Conservation (phyloP, 257 asterid species). For the Catharanthus roseus region DNA sequence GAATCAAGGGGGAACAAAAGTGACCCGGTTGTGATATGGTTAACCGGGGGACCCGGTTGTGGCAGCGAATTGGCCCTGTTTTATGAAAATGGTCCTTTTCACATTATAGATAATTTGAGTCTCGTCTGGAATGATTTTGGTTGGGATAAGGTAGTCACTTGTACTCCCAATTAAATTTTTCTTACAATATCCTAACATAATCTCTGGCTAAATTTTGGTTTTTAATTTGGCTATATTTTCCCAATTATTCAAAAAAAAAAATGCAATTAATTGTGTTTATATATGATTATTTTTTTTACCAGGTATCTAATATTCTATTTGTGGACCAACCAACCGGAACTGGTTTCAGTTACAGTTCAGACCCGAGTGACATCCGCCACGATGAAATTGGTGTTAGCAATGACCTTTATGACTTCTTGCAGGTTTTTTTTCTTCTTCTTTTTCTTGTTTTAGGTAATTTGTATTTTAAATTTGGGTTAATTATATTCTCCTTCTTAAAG, state of each 20-base stretch:
- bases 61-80: constrained; percentile 68
- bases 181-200: no score
- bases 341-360: constrained; percentile 55
- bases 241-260: no score
- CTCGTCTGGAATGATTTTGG: constrained; percentile 70
- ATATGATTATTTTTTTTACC: neutral
- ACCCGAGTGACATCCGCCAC: constrained; percentile 34
- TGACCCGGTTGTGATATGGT: constrained; percentile 68
- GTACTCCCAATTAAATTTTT: no score
- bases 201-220: no score
- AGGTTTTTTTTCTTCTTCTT: constrained; percentile 22
- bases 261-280: neutral
- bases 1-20: constrained; percentile 48
- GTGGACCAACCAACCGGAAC: constrained; percentile 65
- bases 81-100: constrained; percentile 73
- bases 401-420: constrained; percentile 50
- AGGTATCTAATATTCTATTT: constrained; percentile 41
- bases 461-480: no score
- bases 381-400: constrained; percentile 50
- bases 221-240: no score
- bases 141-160: constrained; percentile 86
- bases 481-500: no score
- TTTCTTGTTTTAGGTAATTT: no score
- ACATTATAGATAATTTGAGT: constrained; percentile 36
- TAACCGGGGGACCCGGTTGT: constrained; percentile 89